Percentiles rank a stretch among this genome's conserved stretches.
Conservation (phyloP, 148 eudicot species). For the Dianthus caryophyllus region DNA sequence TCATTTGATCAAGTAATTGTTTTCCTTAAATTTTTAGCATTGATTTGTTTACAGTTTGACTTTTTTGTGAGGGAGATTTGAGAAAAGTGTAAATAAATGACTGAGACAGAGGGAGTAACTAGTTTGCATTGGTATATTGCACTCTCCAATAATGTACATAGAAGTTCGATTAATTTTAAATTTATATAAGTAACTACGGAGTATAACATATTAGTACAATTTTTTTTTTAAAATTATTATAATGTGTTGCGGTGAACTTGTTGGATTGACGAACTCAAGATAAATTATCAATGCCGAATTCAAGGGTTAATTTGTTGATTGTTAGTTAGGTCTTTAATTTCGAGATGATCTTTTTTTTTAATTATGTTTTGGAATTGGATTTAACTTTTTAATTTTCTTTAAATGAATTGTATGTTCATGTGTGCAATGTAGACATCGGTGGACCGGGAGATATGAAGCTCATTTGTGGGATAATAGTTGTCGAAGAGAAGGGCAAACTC, state of each 20-base stretch:
- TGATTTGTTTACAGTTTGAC: background rate
- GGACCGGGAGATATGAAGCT: constrained; percentile 99
- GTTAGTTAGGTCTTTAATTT: background rate
- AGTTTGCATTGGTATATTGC: constrained; percentile 3
- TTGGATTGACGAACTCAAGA: constrained; percentile 2
- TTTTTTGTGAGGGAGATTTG: too few species aligned
- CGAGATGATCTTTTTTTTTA: too few species aligned
- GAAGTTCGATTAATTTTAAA: constrained; percentile 13
- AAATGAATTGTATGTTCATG: background rate
- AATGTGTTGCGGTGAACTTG: background rate
- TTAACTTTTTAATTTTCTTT: too few species aligned
- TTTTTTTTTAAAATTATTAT: constrained; percentile 1
- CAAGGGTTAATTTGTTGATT: background rate
- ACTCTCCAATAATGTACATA: constrained; percentile 25
- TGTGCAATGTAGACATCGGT: constrained; percentile 62
- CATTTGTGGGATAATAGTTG: constrained; percentile 99
- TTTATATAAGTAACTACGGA: background rate
- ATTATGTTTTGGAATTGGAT: too few species aligned
- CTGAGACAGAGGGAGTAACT: too few species aligned
- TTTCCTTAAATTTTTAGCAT: too few species aligned
- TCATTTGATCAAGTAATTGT: too few species aligned
- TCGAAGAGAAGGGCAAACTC: constrained; percentile 94
- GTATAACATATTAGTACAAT: background rate
- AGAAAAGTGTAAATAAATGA: too few species aligned
- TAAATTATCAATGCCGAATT: background rate